Evolutionary conservation across 257 asterid genomes (phyloP), one percentile per base, ranked within the genome.

Genomic region (Penstemon eatonii): DNA sequence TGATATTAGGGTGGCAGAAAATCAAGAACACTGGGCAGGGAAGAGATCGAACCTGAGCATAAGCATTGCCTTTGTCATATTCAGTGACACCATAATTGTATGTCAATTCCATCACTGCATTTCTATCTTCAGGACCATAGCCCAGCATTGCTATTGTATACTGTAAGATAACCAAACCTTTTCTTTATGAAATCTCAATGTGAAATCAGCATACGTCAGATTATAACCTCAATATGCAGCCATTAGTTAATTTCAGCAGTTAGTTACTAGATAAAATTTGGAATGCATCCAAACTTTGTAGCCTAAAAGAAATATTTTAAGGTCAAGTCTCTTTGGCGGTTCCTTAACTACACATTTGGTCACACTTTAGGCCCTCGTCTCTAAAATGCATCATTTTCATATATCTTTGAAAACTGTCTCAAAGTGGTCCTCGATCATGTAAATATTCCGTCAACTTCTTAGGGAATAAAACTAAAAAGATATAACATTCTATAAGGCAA

Each of bases 131-230:
- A 8, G 89, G 84, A 45, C 92, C 89, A 71, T 83, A 83, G 61
- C 92, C 89, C 85, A 86, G 65, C 82, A 86, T 86, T 41, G 92
- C 92, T 70, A 86, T 71, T 33, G 87, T 83, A 75, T 86, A 86
- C 89, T 86, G 76, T 81, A 76, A 73, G 57, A 56, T 60, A 70
- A 71, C 51, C 36, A 61, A 63, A 54, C 11, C 12, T 39, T 62
- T 69, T 15, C 44, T 4, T 72, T 19, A 25, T 25, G 33, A 25
- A 25, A 25, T 25, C 2, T 25, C 33, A 25, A 25, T 45, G 43
- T 39, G 4, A 12, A 51, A 66, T 67, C 49, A 25, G 33, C 68
- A 36, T 50, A 57, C 44, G 33, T 1, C 33, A 25, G 33, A 25
- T 25, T 25, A 0, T 25, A 25, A 43, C 25, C 12, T 4, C 42